These are phyloP conservation scores for Quercus cerris DNA, from an alignment of 306 rosid genomes.

Conservation along the genomic window DNA sequence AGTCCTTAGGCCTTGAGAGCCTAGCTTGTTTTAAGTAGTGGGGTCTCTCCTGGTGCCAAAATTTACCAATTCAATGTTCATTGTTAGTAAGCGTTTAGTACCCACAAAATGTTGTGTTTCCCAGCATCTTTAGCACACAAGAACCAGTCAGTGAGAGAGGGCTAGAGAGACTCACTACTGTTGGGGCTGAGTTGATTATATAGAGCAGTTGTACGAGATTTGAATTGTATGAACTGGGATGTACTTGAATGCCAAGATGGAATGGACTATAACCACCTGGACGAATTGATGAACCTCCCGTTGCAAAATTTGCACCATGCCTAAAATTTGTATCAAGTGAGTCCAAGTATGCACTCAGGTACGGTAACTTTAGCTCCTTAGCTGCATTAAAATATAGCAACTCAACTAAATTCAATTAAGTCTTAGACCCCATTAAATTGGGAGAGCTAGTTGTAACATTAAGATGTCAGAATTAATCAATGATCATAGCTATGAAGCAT, in stretches of 20 bases:
- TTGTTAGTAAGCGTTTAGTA: neutral
- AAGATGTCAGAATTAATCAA: too few species aligned
- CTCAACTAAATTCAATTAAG: too few species aligned
- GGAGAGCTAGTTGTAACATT: too few species aligned
- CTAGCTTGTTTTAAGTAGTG: constrained; percentile 29
- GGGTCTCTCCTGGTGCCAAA: constrained; percentile 31
- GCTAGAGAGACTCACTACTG: constrained; percentile 34
- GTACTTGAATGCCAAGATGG: constrained; percentile 65
- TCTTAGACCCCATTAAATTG: too few species aligned
- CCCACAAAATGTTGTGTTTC: neutral
- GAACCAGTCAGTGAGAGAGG: neutral
- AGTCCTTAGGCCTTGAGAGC: constrained; percentile 69
- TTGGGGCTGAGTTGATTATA: constrained; percentile 39
- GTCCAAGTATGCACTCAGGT: constrained; percentile 74
- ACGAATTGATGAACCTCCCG: constrained; percentile 70
- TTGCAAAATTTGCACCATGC: constrained; percentile 85
- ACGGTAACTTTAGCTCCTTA: constrained; percentile 75
- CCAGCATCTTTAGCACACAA: constrained; percentile 3
- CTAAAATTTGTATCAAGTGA: constrained; percentile 75
- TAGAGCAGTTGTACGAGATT: constrained; percentile 51
- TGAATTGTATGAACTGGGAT: constrained; percentile 65
- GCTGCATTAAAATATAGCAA: constrained; percentile 42
- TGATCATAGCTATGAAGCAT: too few species aligned
- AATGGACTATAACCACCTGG: constrained; percentile 74
- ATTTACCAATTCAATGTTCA: constrained; percentile 1